Conservation (phyloP, 495 filamentous ascomycete species). For the Penicillium bovifimosum region DNA sequence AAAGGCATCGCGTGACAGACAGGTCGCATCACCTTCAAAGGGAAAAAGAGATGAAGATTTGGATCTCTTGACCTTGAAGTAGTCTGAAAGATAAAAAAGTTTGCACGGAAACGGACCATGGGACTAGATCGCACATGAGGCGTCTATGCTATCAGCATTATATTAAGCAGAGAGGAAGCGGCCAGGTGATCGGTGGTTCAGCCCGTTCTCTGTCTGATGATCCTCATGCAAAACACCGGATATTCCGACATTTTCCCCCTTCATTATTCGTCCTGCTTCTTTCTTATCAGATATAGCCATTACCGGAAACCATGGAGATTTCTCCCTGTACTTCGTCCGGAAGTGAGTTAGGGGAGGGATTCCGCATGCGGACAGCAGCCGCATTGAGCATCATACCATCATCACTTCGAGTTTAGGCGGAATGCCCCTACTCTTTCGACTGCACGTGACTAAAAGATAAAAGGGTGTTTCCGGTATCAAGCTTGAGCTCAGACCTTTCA, state of each 20-base stretch:
- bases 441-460: background rate
- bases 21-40: conserved; percentile 10
- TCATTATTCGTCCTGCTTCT: conserved; percentile 2
- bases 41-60: conserved; percentile 1
- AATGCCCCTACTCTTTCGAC: conserved; percentile 1
- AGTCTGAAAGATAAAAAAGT: conserved; percentile 17
- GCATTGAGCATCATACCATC: conserved; percentile 27
- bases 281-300: conserved; percentile 5
- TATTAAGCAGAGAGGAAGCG: conserved; percentile 13
- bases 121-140: conserved; percentile 28
- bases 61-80: conserved; percentile 35
- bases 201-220: conserved; percentile 20
- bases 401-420: conserved; percentile 16
- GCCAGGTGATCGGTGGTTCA: conserved; percentile 10
- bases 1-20: conserved; percentile 19
- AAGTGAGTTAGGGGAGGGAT: conserved; percentile 9
- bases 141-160: conserved; percentile 34
- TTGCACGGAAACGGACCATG: conserved; percentile 42
- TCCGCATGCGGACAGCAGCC: conserved; percentile 29
- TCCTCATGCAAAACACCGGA: conserved; percentile 20
- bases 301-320: conserved; percentile 8
- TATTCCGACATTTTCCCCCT: background rate
- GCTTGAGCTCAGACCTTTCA: background rate
- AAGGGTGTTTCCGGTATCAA: background rate
- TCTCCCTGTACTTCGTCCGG: conserved; percentile 11